Evolutionary conservation across 2,329 filamentous ascomycete species (phyloP), one percentile per base, ranked within the genome.

Genomic region (Fusarium sulawesiense): DNA sequence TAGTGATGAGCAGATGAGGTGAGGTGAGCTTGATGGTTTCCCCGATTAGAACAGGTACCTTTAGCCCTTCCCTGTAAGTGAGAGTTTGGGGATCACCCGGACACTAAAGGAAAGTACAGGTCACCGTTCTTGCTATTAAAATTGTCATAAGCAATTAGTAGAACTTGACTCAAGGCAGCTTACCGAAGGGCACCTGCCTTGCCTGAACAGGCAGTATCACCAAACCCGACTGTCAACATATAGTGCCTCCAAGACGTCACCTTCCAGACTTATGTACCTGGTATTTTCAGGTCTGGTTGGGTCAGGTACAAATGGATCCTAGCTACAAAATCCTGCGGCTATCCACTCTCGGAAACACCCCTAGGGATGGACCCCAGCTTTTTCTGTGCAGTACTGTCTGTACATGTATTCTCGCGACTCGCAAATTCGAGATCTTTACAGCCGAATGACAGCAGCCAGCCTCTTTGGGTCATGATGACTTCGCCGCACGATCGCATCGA

Each of bases 181-280:
- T 13, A 29, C 46, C 25, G n/a, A 50, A 21, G 29, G 29, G 40
- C 37, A 41, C 42, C 55, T 66, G 30, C 63, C 55, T 48, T 55
- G 16, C 20, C 56, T 37, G 56, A 25, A n/a, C 11, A n/a, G 34
- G 34, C 34, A 25, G 25, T 66, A 65, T 69, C 66, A 69, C 44
- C 40, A 61, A 55, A 40, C 40, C 41, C 47, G 29, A 46, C 46
- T 32, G 40, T 53, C 46, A 29, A 42, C n/a, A 40, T 7, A 27
- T 40, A 23, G 16, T 51, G 30, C 23, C 49, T 56, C 40, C 49
- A 48, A 60, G 62, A 72, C 65, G 68, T 72, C 68, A 72, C 57
- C 32, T 54, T 72, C 56, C 20, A 59, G 68, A 66, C 56, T 63
- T 51, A 51, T 66, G 32, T 64, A 62, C 50, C 59, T 66, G 55